These are phyloP conservation scores for Pythium scleroteichum DNA, from an alignment of 352 stramenopile species.

Conservation along the genomic window DNA sequence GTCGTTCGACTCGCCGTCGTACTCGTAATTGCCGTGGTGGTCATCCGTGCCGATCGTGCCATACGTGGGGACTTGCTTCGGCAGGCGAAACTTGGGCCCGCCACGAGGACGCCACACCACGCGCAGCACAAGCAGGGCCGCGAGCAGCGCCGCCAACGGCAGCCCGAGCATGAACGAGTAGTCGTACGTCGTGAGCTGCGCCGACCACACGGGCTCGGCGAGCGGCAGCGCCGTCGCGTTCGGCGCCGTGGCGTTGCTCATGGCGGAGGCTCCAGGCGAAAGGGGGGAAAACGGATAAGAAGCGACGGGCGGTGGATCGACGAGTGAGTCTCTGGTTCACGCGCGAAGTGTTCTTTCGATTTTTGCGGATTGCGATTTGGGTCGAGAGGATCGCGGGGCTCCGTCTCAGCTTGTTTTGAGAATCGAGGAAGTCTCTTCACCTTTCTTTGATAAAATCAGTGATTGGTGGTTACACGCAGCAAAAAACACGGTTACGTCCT, in stretches of 20 bases:
- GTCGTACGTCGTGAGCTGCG: constrained; percentile 54
- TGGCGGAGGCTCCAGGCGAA: neutral
- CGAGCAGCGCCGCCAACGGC: constrained; percentile 57
- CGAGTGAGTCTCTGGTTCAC: no score
- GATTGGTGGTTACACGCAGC: no score
- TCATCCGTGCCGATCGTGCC: constrained; percentile 67
- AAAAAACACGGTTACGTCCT: no score
- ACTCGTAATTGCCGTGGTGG: constrained; percentile 54
- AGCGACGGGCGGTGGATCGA: no score
- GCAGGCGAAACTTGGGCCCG: constrained; percentile 77
- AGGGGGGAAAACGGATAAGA: neutral
- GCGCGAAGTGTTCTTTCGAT: constrained; percentile 8
- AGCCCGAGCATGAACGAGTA: constrained; percentile 70
- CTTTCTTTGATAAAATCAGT: constrained; percentile 15
- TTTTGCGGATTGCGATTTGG: neutral
- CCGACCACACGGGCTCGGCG: constrained; percentile 50
- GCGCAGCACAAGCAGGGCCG: constrained; percentile 61
- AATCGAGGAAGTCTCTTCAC: neutral
- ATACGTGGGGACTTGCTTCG: constrained; percentile 81
- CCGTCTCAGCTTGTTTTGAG: constrained; percentile 7
- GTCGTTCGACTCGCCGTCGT: constrained; percentile 80
- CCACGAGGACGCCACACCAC: constrained; percentile 73
- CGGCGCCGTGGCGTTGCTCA: constrained; percentile 8
- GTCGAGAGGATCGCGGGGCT: neutral
- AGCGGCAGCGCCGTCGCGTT: constrained; percentile 6